phyloP scores from a whole-genome alignment of 2,329 filamentous ascomycete species.

The Aureobasidium sp. region DNA sequence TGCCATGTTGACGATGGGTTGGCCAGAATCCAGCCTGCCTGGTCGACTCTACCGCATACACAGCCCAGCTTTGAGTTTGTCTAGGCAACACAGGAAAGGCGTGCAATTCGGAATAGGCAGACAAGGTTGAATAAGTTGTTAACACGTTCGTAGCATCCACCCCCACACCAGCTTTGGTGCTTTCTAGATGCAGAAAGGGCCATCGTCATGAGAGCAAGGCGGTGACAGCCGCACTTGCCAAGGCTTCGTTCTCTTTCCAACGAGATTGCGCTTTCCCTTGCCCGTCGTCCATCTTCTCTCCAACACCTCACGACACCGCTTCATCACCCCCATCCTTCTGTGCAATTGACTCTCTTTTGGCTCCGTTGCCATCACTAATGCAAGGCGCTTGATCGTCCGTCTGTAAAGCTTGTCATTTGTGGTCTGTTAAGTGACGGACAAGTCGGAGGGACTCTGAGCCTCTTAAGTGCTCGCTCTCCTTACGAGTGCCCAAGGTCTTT shows the following conservation, averaged over 20 bases:
- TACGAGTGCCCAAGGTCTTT: constrained; percentile 17
- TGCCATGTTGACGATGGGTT: constrained; percentile 46
- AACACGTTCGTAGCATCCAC: constrained; percentile 7
- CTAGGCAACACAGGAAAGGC: background rate
- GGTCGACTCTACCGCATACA: constrained; percentile 2
- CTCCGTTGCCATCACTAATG: constrained; percentile 9
- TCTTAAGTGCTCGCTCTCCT: constrained; percentile 17
- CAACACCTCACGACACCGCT: constrained; percentile 10
- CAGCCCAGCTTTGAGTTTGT: no score
- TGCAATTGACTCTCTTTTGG: constrained; percentile 10
- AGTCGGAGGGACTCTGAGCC: constrained; percentile 14
- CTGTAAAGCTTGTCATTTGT: constrained; percentile 16
- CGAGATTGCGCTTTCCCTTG: constrained; percentile 6
- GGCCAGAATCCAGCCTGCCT: background rate
- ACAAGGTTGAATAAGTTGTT: constrained; percentile 8
- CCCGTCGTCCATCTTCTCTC: background rate
- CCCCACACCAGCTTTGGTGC: background rate
- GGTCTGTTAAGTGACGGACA: constrained; percentile 14
- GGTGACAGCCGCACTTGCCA: background rate
- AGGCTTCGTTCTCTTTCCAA: background rate
- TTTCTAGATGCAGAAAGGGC: background rate
- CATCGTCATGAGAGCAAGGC: background rate
- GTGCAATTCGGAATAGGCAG: background rate
- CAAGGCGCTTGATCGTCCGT: constrained; percentile 13
- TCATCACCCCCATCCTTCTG: constrained; percentile 1